Evolutionary conservation across 768 basidiomycete genomes (phyloP), one percentile per base, ranked within the genome.

Genomic region (Kwoniella heveanensis): DNA sequence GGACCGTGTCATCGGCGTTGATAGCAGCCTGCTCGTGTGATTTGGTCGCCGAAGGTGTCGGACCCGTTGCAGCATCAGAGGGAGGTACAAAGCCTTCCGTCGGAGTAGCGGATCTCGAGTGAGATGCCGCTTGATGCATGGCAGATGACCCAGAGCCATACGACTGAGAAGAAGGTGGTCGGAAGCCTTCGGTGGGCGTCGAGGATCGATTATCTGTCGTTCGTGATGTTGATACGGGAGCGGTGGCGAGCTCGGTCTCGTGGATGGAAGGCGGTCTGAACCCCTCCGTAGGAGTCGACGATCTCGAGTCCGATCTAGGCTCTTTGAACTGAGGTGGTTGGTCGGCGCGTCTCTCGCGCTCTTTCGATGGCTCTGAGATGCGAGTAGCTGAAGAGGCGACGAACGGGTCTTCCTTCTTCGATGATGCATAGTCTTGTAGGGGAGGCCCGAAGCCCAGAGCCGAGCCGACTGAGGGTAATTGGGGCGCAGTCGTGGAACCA

Each of bases 1-100:
- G 65, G 4, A 69, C 61, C 1, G 66, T 64, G 24, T 54, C 68
- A 8, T 60, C 60, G 5, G 44, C 29, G 9, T 19, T 58, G 26
- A 32, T 59, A 51, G 26, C 65, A 51, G 17, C 29, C 13, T 32
- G n/a, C 21, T 54, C 51, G 24, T 37, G 22, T 21, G 30, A 30
- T 24, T 53, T 57, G 17, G 25, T 22, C 15, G 44, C 39, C 7
- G 59, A 37, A 5, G 50, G 59, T 9, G 53, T 54, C 5, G 51
- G 26, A 10, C 27, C 29, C 50, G 30, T 29, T 21, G 53, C n/a
- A 13, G 60, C 53, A 2, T 22, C 21, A n/a, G 29, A 21, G 24
- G 58, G 58, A 1, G 58, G 50, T 19, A 37, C 32, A 29, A 62
- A 54, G 1, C 24, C 39, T 27, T 54, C 54, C 2, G 60, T 61